Evolutionary conservation across 805 yeast genomes (phyloP).

Genomic region (Starmerella bombicola): DNA sequence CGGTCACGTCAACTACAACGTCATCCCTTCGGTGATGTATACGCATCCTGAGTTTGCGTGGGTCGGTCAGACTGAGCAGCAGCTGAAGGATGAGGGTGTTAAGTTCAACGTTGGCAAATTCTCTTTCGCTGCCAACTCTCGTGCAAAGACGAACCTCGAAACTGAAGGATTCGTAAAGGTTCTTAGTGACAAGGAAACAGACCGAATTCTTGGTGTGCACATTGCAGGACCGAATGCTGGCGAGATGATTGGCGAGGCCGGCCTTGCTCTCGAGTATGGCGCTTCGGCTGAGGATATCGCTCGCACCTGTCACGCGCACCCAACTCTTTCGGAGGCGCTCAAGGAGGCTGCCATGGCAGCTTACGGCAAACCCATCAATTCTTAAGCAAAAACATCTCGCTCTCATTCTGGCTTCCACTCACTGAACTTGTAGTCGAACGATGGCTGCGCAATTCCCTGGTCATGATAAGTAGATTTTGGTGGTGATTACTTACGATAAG

Average conservation of each 20-base stretch:
- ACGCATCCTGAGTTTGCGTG: slow-evolving; percentile 99
- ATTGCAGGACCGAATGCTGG: slow-evolving; percentile 98
- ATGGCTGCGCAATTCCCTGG: no score
- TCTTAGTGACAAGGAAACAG: slow-evolving; percentile 92
- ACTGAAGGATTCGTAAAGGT: slow-evolving; percentile 96
- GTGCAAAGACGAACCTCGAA: slow-evolving; percentile 96
- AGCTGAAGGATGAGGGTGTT: slow-evolving; percentile 83
- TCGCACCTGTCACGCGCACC: slow-evolving; percentile 97
- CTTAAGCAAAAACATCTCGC: no score
- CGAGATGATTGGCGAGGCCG: slow-evolving; percentile 98
- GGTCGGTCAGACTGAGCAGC: slow-evolving; percentile 95
- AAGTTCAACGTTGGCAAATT: slow-evolving; percentile 90
- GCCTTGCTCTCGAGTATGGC: slow-evolving; percentile 95
- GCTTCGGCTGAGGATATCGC: slow-evolving; percentile 97
- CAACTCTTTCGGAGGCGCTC: slow-evolving; percentile 94
- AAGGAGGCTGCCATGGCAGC: slow-evolving; percentile 95
- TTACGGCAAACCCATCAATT: slow-evolving; percentile 82
- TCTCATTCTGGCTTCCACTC: no score
- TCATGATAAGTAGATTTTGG: no score
- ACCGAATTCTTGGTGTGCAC: slow-evolving; percentile 91
- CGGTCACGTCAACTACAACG: slow-evolving; percentile 97
- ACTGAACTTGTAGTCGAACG: no score
- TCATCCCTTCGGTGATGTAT: slow-evolving; percentile 97
- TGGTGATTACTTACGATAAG: no score
- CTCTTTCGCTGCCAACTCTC: slow-evolving; percentile 97